These are phyloP conservation scores for Fusarium pseudonygamai DNA, from an alignment of 2,329 filamentous ascomycete genomes.

Conservation along the genomic window DNA sequence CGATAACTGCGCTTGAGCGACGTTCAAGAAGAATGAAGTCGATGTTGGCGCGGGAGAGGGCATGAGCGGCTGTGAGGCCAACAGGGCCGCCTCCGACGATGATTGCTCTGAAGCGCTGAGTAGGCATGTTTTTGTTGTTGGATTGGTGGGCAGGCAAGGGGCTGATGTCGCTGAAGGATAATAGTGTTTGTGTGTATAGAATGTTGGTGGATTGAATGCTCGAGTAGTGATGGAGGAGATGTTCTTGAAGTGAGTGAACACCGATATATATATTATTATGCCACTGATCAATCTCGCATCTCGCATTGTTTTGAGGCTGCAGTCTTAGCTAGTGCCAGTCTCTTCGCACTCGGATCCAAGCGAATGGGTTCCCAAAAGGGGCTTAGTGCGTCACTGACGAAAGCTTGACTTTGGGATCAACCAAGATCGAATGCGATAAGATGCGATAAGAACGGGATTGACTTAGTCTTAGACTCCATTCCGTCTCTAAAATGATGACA, in stretches of 20 bases:
- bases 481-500: fast-evolving
- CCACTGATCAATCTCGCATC: not conserved
- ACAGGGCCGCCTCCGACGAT: conserved; percentile 43
- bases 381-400: not conserved
- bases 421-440: not conserved
- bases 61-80: conserved; percentile 42
- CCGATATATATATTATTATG: not conserved
- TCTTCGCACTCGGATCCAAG: conserved; percentile 14
- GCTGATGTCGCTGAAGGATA: not conserved
- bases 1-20: conserved; percentile 38
- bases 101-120: conserved; percentile 33
- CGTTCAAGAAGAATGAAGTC: conserved; percentile 53
- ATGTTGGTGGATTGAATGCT: not conserved
- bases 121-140: not conserved
- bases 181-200: not conserved
- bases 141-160: not conserved
- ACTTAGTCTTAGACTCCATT: too few species aligned
- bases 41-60: conserved; percentile 43
- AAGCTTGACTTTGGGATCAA: not conserved
- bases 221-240: not conserved
- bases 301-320: not conserved
- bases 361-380: not conserved
- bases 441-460: not conserved
- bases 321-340: not conserved
- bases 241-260: not conserved